A percentile compares a stretch with the other conserved stretches of the same genome.
Conservation (phyloP, 2,329 filamentous ascomycete genomes). For the Chaetomium sp. region DNA sequence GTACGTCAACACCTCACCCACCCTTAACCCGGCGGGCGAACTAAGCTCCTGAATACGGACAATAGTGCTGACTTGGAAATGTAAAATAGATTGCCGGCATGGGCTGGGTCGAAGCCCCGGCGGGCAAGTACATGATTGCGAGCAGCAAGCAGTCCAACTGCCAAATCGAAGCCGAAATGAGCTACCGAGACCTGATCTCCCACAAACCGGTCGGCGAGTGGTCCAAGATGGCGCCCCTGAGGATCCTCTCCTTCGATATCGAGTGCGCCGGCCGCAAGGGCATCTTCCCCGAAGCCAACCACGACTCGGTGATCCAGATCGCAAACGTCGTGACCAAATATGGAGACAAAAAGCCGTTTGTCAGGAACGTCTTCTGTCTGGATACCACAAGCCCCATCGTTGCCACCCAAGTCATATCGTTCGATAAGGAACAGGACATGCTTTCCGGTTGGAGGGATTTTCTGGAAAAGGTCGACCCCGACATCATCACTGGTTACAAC, state of each 20-base stretch:
- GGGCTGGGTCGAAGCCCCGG: constrained; percentile 89
- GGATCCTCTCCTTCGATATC: constrained; percentile 94
- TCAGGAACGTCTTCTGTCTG: constrained; percentile 93
- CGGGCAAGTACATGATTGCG: constrained; percentile 18
- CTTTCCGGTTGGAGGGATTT: constrained; percentile 90
- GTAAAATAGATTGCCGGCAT: constrained; percentile 69
- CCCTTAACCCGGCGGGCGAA: neutral
- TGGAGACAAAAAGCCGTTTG: constrained; percentile 90
- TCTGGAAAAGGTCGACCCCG: constrained; percentile 81
- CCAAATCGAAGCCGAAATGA: constrained; percentile 86
- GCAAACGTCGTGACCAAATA: constrained; percentile 93
- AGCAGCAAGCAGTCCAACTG: constrained; percentile 74
- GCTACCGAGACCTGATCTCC: constrained; percentile 76
- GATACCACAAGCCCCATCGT: constrained; percentile 90
- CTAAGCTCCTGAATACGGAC: constrained; percentile 7
- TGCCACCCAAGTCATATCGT: constrained; percentile 86
- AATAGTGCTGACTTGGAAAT: neutral
- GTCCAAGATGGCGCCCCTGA: constrained; percentile 94
- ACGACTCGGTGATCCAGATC: constrained; percentile 96
- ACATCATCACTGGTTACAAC: constrained; percentile 98
- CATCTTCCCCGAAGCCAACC: constrained; percentile 86
- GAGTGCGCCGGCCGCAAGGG: constrained; percentile 97
- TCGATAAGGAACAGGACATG: constrained; percentile 77
- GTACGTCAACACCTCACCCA: constrained; percentile 35
- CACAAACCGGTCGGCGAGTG: constrained; percentile 89